Base-by-base conservation (phyloP, 2,329 filamentous ascomycete species). In the Scedosporium dehoogii region DNA sequence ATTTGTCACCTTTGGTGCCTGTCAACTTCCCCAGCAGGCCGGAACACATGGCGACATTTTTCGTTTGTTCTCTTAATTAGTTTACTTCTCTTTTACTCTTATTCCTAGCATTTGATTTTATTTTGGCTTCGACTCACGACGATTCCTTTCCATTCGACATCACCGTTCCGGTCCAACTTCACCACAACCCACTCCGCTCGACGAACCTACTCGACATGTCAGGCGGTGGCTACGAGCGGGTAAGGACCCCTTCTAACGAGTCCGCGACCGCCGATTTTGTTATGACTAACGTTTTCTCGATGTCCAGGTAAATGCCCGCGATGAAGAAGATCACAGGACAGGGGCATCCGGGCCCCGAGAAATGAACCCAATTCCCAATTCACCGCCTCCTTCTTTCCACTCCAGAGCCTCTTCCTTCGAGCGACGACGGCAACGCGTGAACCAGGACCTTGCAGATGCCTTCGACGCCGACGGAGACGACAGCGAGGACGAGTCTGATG, bases 401-500 rank as follows among this genome's bases (percentile, higher is more conserved):
- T 97, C 92, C 57, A 85, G 90, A 71, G 81, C 88, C 38, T 91
- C 91, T 76, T 76, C 80, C 79, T 73, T 69, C 58, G 75, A 73
- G 62, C 76, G 74, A 60, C 71, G 69, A 62, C 73, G 70, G 65
- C 33, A 55, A 21, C 73, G 69, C 7, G 88, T 91, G 64, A 87
- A 96, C 69, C 82, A 89, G 65, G 88, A 90, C n/a, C 83, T 99
- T 14, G 91, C 90, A 68, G 93, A 97, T 72, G 92, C 94, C 0
- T 99, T 99, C 73, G 93, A 91, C 72, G 85, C 89, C 70, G 89
- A 89, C 67, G 89, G 87, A 65, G 90, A 88, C 65, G 88, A 89
- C 66, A 87, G 87, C 70, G 89, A 89, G 62, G 82, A 90, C 69
- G 87, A 89, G 64, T 80, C 83, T 63, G 91, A 96, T 73, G 91